These are phyloP conservation scores for Naganishia sp. DNA, from an alignment of 1,284 basidiomycete species.

Conservation along the genomic window DNA sequence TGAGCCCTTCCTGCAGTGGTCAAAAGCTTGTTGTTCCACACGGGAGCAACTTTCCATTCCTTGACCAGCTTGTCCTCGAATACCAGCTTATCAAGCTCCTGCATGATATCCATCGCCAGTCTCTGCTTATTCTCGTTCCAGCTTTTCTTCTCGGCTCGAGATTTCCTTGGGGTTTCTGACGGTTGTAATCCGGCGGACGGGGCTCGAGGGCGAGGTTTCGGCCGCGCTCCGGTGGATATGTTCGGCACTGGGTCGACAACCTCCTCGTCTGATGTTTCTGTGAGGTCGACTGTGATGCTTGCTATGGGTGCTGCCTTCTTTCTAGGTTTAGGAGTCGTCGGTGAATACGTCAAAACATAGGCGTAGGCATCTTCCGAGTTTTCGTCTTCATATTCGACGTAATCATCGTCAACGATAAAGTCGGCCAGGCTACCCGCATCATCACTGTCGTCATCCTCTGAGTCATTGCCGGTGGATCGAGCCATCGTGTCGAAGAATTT, in stretches of 20 bases:
- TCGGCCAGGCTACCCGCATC: constrained; percentile 43
- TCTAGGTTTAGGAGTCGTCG: constrained; percentile 21
- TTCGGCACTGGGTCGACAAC: background rate
- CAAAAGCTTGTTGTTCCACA: constrained; percentile 39
- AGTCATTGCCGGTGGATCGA: constrained; percentile 14
- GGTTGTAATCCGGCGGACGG: constrained; percentile 11
- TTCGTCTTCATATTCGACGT: constrained; percentile 32
- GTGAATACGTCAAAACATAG: constrained; percentile 21
- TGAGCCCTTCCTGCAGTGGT: constrained; percentile 50
- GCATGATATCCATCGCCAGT: constrained; percentile 45
- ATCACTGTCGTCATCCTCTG: constrained; percentile 39
- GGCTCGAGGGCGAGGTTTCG: constrained; percentile 12
- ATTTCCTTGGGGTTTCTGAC: constrained; percentile 26
- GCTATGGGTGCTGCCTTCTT: background rate
- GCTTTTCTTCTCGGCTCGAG: constrained; percentile 27
- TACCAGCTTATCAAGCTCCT: constrained; percentile 46
- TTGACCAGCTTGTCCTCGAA: constrained; percentile 44
- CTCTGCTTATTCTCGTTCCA: constrained; percentile 40
- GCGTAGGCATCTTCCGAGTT: constrained; percentile 26
- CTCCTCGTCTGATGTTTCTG: constrained; percentile 31
- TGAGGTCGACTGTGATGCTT: constrained; percentile 9
- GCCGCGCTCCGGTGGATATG: background rate
- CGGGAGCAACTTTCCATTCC: constrained; percentile 33
- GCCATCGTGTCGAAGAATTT: constrained; percentile 21
- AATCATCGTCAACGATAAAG: constrained; percentile 49